Conservation (phyloP, 2,329 filamentous ascomycete species). For the Aphanocladium album region DNA sequence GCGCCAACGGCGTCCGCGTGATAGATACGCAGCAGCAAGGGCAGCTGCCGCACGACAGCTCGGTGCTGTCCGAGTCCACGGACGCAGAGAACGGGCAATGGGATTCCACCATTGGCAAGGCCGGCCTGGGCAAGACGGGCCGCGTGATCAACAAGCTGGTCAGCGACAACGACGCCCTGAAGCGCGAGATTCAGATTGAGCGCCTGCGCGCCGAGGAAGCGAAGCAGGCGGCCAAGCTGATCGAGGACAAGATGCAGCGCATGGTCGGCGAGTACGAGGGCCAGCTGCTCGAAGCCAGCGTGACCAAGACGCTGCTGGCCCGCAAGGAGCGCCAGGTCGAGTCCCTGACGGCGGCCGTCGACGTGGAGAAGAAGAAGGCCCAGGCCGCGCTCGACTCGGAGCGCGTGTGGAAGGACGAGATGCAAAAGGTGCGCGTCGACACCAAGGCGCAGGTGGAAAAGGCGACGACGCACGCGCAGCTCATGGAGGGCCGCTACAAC, state of each 20-base stretch:
- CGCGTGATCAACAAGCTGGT: conserved; percentile 77
- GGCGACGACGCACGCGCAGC: conserved; percentile 57
- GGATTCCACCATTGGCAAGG: conserved; percentile 65
- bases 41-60: conserved; percentile 21
- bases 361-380: conserved; percentile 59
- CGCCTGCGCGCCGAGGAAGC: conserved; percentile 62
- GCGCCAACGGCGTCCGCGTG: conserved; percentile 25
- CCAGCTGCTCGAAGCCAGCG: conserved; percentile 62
- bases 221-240: conserved; percentile 60
- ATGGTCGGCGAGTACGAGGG: conserved; percentile 64
- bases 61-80: conserved; percentile 26
- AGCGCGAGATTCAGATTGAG: conserved; percentile 66
- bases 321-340: conserved; percentile 72
- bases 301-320: conserved; percentile 65
- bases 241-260: conserved; percentile 68
- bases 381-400: conserved; percentile 56
- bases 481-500: conserved; percentile 67
- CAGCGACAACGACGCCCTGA: conserved; percentile 72
- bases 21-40: conserved; percentile 21
- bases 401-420: conserved; percentile 55
- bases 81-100: conserved; percentile 40
- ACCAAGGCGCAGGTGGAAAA: conserved; percentile 60
- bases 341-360: conserved; percentile 58
- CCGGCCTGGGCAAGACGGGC: conserved; percentile 67
- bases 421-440: conserved; percentile 57